A percentile compares a stretch with the other conserved stretches of the same genome.
phyloP scores from a whole-genome alignment of 352 stramenopile genomes.

The Phytophthora constricta region DNA sequence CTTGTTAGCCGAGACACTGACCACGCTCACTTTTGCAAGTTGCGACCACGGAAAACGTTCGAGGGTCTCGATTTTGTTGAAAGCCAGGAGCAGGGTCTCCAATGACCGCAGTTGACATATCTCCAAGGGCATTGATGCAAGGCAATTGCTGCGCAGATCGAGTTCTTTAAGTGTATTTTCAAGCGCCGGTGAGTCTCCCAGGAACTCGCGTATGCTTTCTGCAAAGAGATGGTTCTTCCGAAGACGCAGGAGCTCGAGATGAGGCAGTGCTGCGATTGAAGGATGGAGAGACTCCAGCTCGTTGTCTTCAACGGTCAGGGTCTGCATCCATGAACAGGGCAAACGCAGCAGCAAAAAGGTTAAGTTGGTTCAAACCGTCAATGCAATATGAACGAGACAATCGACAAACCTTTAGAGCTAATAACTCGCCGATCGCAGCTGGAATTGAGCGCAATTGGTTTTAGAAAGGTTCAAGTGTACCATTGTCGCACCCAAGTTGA shows the following conservation, averaged over 20 bases:
- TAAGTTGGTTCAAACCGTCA: background rate
- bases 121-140: conserved; percentile 48
- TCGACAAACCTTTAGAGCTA: conserved; percentile 46
- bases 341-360: conserved; percentile 1
- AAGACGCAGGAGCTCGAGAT: conserved; percentile 66
- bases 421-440: conserved; percentile 49
- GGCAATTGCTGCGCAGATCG: conserved; percentile 75
- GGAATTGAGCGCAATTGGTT: conserved; percentile 63
- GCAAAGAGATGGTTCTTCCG: conserved; percentile 77
- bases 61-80: conserved; percentile 79
- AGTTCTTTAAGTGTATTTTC: conserved; percentile 59
- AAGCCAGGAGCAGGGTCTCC: conserved; percentile 71
- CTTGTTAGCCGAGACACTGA: conserved; percentile 84
- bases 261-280: conserved; percentile 48
- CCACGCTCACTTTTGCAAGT: conserved; percentile 52
- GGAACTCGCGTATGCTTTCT: conserved; percentile 50
- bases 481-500: conserved; percentile 58
- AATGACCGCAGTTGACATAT: conserved; percentile 48
- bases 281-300: conserved; percentile 52
- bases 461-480: conserved; percentile 75
- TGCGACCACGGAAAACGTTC: conserved; percentile 65
- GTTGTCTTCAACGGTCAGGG: conserved; percentile 78
- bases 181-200: conserved; percentile 30
- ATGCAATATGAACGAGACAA: background rate
- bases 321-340: conserved; percentile 46